Evolutionary conservation across 1,139 yeast species (phyloP), one percentile per base, ranked within the genome.

Genomic region (Nakaseomyces nivariensis): DNA sequence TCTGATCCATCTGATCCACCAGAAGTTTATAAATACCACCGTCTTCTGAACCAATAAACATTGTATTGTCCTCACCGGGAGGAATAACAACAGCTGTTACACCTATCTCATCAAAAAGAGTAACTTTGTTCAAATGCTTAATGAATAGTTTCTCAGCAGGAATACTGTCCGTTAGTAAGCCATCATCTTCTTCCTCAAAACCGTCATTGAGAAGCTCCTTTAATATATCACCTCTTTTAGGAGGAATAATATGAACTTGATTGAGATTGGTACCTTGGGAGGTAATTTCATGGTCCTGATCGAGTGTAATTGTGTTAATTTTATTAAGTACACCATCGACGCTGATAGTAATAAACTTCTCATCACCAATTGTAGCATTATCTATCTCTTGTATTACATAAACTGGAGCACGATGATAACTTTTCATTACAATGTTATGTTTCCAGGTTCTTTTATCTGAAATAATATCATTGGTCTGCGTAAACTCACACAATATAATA

Each of bases 11-110:
- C n/a, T 49, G 49, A 9, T 50, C 48, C 11, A 57, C 37, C 3
- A 47, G 34, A 9, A 61, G 31, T 46, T 56, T 59, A 51, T 58
- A 62, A 9, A 62, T 60, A 4, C 59, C 63, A 22, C 66, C 64
- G 37, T 61, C 63, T 43, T 57, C 62, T 11, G 58, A 51, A n/a
- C 64, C 64, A 10, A 58, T 34, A 40, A 56, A 61, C 4, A 61
- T n/a, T 37, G 52, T 46, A 10, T 57, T 54, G 3, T 54, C 52
- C 45, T 60, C 56, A n/a, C 51, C 49, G 4, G 58, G 56, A 10
- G 60, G 51, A 2, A 52, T 49, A 6, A 54, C 48, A n/a, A 62
- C 31, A 10, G 56, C 44, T 3, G 56, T 51, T 4, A 61, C 53
- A 38, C 59, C 56, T 5, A 60, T 42, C 43, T 57, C 58, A 37